phyloP scores from a whole-genome alignment of 2,329 filamentous ascomycete genomes.

The Erysiphe pulchra region DNA sequence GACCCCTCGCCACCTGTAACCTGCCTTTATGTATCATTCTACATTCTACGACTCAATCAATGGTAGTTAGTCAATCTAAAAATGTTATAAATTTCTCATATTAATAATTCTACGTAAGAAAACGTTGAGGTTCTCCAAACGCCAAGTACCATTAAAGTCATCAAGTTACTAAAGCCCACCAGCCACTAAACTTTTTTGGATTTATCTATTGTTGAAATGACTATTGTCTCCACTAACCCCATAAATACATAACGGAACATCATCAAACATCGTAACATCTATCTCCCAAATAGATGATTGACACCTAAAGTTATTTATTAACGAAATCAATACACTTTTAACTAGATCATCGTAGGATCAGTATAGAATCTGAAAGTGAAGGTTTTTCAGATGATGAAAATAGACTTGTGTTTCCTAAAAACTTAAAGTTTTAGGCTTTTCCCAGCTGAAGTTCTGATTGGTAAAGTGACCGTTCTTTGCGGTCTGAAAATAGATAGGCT shows the following conservation, averaged over 20 bases:
- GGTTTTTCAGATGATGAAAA: neutral
- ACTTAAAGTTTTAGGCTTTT: conserved; percentile 88
- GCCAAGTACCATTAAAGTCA: conserved; percentile 13
- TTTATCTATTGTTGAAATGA: conserved; percentile 17
- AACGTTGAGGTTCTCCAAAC: conserved; percentile 16
- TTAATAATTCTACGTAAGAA: conserved; percentile 4
- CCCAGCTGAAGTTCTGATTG: conserved; percentile 94
- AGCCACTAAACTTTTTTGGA: conserved; percentile 7
- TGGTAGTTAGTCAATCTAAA: too few relatives aligned
- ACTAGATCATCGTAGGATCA: neutral
- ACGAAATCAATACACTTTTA: conserved; percentile 13
- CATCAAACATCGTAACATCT: conserved; percentile 3
- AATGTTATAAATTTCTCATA: too few relatives aligned
- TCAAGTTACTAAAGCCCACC: conserved; percentile 3
- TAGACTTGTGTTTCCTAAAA: conserved; percentile 27
- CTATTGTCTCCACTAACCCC: conserved; percentile 10
- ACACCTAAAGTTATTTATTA: conserved; percentile 13
- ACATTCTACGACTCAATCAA: too few relatives aligned
- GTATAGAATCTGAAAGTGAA: neutral
- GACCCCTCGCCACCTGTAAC: too few relatives aligned
- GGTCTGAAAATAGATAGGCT: conserved; percentile 94
- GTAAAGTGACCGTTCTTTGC: conserved; percentile 99
- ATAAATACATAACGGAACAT: neutral
- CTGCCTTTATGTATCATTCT: too few relatives aligned
- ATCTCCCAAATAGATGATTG: conserved; percentile 12